phyloP scores from a whole-genome alignment of 1,284 basidiomycete genomes.

The Malassezia restricta region DNA sequence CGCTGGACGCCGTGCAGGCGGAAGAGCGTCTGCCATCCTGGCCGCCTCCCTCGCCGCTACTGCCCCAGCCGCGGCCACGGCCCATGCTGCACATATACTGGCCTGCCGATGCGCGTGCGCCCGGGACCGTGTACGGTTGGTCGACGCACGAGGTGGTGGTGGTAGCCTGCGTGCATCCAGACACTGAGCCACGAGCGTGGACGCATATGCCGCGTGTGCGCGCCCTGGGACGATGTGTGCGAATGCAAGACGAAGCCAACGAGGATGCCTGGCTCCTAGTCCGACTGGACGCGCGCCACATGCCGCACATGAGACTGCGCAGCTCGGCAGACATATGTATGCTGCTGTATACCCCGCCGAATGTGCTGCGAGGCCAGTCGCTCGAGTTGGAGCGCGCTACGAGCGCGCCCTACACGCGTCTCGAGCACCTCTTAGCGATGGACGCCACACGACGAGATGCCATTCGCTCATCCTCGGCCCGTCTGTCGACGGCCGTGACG shows the following conservation, averaged over 20 bases:
- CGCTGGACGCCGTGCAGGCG: no score
- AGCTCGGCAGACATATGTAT: background rate
- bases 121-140: no score
- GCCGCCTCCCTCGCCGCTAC: no score
- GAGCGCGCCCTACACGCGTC: background rate
- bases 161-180: background rate
- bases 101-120: no score
- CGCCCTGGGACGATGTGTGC: background rate
- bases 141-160: background rate
- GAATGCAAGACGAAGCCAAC: background rate
- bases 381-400: background rate
- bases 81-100: no score
- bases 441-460: conserved; percentile 4
- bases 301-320: background rate
- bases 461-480: background rate
- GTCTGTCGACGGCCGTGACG: background rate
- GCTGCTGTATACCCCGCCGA: conserved; percentile 3
- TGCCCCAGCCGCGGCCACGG: no score
- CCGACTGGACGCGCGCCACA: no score
- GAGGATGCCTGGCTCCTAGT: no score
- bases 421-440: conserved; percentile 12
- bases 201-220: background rate
- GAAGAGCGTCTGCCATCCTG: no score
- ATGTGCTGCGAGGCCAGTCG: conserved; percentile 1
- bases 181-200: background rate